A percentile compares a stretch with the other conserved stretches of the same genome.
Evolutionary conservation across 257 asterid genomes (phyloP).

Genomic region (Ballota nigra): DNA sequence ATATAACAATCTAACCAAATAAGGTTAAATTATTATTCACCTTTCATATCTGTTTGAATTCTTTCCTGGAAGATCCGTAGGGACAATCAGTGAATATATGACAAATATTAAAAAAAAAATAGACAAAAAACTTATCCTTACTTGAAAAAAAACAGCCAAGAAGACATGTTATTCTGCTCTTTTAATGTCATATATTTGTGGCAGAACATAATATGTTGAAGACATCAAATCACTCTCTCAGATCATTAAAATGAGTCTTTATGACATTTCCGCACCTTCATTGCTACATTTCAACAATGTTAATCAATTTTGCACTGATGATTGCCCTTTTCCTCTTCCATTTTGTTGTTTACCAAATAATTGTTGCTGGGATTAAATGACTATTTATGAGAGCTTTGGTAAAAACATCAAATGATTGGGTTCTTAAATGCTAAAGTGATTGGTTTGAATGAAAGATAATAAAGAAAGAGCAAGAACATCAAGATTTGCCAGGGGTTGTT

Average conservation of each 20-base stretch:
- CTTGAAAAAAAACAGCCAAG: constrained; percentile 16
- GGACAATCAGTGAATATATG: neutral
- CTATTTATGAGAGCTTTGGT: too few relatives aligned
- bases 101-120: neutral
- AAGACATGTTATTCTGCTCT: neutral
- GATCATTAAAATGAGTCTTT: constrained; percentile 18
- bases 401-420: too few relatives aligned
- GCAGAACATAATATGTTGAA: neutral
- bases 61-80: constrained; percentile 13
- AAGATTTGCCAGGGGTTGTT: too few relatives aligned
- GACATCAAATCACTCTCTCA: neutral
- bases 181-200: neutral
- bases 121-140: neutral
- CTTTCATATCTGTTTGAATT: constrained; percentile 6
- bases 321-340: neutral
- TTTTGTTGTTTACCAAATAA: too few relatives aligned
- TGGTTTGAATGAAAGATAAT: too few relatives aligned
- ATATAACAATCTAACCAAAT: neutral
- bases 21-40: neutral
- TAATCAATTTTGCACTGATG: constrained; percentile 10
- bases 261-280: constrained; percentile 16
- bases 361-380: too few relatives aligned
- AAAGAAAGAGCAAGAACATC: too few relatives aligned
- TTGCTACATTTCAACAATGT: neutral
- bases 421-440: too few relatives aligned